phyloP scores from a whole-genome alignment of 2,329 filamentous ascomycete genomes.

The Colletotrichum filicis region DNA sequence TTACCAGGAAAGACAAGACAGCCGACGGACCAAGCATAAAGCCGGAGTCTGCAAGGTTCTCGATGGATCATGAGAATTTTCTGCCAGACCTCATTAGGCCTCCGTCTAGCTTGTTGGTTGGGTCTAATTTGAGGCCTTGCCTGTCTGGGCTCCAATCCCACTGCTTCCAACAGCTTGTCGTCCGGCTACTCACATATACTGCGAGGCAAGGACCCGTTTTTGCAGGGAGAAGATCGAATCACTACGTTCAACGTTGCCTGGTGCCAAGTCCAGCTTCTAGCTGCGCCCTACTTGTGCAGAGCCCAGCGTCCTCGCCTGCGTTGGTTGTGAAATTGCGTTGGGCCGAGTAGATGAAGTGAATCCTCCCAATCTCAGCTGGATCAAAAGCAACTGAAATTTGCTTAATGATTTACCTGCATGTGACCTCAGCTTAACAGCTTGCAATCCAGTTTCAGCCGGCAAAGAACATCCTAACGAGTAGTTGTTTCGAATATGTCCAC shows the following conservation, averaged over 20 bases:
- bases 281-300: neutral
- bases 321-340: neutral
- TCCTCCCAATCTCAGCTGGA: neutral
- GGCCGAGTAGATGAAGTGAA: neutral
- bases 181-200: neutral
- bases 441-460: neutral
- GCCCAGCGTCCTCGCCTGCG: neutral
- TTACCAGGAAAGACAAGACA: neutral
- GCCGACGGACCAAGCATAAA: neutral
- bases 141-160: neutral
- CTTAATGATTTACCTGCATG: neutral
- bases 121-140: neutral
- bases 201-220: neutral
- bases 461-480: neutral
- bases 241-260: neutral
- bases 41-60: neutral
- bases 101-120: neutral
- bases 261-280: neutral
- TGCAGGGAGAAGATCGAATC: neutral
- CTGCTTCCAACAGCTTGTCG: neutral
- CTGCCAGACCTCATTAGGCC: neutral
- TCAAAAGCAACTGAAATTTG: neutral
- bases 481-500: neutral
- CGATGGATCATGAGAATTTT: neutral
- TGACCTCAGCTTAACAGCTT: neutral